Percentiles rank a stretch among this genome's conserved stretches.
Evolutionary conservation across 2,329 filamentous ascomycete genomes (phyloP).

Genomic region (Ramichloridium luteum): DNA sequence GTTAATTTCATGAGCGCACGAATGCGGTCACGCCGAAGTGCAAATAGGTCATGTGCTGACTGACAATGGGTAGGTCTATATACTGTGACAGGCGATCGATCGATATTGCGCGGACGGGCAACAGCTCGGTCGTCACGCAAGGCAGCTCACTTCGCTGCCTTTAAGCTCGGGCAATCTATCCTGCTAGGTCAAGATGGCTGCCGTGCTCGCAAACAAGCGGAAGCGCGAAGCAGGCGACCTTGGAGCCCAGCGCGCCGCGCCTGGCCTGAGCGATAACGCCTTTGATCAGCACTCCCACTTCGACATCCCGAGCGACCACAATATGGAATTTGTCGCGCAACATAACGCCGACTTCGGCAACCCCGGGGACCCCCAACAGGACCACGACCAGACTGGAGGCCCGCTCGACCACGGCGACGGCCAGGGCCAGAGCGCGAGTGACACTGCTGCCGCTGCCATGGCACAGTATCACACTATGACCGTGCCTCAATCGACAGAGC

Average conservation of each 20-base stretch:
- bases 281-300: slow-evolving; percentile 22
- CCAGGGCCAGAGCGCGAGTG: slow-evolving; percentile 38
- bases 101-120: too few relatives aligned
- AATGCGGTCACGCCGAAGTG: too few relatives aligned
- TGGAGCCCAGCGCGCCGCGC: slow-evolving; percentile 24
- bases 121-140: too few relatives aligned
- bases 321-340: slow-evolving; percentile 30
- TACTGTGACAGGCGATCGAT: too few relatives aligned
- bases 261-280: slow-evolving; percentile 16
- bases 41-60: too few relatives aligned
- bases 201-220: slow-evolving; percentile 28
- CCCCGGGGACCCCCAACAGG: slow-evolving; percentile 9
- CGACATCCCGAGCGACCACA: slow-evolving; percentile 24
- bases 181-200: slow-evolving; percentile 16
- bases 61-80: too few relatives aligned
- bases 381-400: slow-evolving; percentile 7
- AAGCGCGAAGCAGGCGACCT: slow-evolving; percentile 36
- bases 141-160: too few relatives aligned
- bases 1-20: too few relatives aligned
- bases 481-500: slow-evolving; percentile 43
- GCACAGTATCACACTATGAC: slow-evolving; percentile 43
- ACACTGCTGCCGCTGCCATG: slow-evolving; percentile 48
- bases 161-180: too few relatives aligned
- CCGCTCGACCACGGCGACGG: slow-evolving; percentile 11
- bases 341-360: slow-evolving; percentile 17